phyloP scores from a whole-genome alignment of 768 basidiomycete genomes.

The Xanthoconium stramineum region DNA sequence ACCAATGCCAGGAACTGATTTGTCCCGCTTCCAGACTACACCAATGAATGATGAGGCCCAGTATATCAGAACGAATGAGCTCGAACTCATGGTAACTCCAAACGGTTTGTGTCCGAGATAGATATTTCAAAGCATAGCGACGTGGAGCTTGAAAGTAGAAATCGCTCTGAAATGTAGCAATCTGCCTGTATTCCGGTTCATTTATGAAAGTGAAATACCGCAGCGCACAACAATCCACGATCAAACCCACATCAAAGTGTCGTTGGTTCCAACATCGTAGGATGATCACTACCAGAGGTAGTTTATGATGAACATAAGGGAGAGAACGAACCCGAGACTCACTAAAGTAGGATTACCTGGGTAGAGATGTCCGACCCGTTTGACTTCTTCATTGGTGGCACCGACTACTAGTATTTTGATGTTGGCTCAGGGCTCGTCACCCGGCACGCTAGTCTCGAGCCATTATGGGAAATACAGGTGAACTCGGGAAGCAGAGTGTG shows the following conservation, averaged over 20 bases:
- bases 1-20: conserved; percentile 12
- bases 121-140: conserved; percentile 3
- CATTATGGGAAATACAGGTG: too few species aligned
- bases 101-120: conserved; percentile 10
- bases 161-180: conserved; percentile 19
- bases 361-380: not conserved
- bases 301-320: not conserved
- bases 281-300: conserved; percentile 22
- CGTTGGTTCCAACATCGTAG: conserved; percentile 24
- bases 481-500: too few species aligned
- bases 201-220: not conserved
- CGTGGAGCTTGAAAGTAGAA: conserved; percentile 3
- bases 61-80: not conserved
- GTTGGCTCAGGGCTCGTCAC: too few species aligned
- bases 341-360: conserved; percentile 3
- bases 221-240: not conserved
- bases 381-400: conserved; percentile 3
- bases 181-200: conserved; percentile 4
- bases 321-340: not conserved
- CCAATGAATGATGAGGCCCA: not conserved
- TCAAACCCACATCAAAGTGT: conserved; percentile 6
- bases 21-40: conserved; percentile 17
- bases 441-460: too few species aligned
- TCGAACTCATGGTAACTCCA: conserved; percentile 10
- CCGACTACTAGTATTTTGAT: not conserved